Conservation (phyloP, 495 filamentous ascomycete species). For the Annulohypoxylon stygium region DNA sequence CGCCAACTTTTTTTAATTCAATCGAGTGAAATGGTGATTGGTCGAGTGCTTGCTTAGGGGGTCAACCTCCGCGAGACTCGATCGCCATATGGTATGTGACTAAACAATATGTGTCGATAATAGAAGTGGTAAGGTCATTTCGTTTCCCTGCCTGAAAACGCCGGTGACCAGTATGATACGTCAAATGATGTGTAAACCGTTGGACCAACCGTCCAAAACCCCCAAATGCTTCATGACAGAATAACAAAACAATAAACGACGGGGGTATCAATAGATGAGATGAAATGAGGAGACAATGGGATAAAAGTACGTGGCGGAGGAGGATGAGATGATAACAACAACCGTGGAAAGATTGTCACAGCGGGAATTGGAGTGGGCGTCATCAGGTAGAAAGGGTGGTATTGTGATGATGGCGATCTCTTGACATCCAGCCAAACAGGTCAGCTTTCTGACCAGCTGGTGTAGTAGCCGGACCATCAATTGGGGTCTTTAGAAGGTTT, state of each 20-base stretch:
- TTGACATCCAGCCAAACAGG: constrained; percentile 55
- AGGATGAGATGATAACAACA: constrained; percentile 22
- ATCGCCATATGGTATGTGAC: constrained; percentile 8
- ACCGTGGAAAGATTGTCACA: constrained; percentile 1
- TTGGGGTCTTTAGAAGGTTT: constrained; percentile 61
- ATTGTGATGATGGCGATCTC: constrained; percentile 51
- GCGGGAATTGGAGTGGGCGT: background rate
- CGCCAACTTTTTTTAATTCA: constrained; percentile 23
- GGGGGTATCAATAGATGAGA: constrained; percentile 50
- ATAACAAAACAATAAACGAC: constrained; percentile 47
- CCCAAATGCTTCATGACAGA: constrained; percentile 46
- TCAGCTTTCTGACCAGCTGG: constrained; percentile 45
- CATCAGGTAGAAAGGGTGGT: constrained; percentile 43
- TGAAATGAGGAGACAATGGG: constrained; percentile 20
- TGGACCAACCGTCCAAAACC: constrained; percentile 38
- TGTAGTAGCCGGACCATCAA: constrained; percentile 56
- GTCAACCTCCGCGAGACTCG: background rate
- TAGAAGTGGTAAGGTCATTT: constrained; percentile 33
- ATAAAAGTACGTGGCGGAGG: constrained; percentile 19
- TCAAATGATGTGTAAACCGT: constrained; percentile 41
- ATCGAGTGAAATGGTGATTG: background rate
- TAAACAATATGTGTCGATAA: constrained; percentile 39
- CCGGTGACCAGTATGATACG: constrained; percentile 45
- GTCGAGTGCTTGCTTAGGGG: constrained; percentile 2
- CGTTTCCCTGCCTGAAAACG: constrained; percentile 38